Percentiles rank a stretch among this genome's conserved stretches.
Evolutionary conservation across 2,329 filamentous ascomycete genomes (phyloP).

Genomic region (Penicillium sp.): DNA sequence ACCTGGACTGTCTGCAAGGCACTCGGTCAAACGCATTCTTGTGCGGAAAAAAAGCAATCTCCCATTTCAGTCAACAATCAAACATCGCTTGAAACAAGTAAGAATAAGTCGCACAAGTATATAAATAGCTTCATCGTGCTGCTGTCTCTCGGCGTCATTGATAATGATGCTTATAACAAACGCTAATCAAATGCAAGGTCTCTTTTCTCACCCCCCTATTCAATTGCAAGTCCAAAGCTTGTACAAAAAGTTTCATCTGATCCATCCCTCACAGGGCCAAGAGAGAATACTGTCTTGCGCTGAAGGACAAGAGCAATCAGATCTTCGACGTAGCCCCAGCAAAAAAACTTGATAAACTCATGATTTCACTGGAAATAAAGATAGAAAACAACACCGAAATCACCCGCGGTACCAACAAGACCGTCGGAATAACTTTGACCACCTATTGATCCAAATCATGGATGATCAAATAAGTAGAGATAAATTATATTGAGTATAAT

Average conservation of each 20-base stretch:
- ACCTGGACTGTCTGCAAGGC: not conserved
- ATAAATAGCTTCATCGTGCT: not conserved
- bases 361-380: not conserved
- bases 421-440: not conserved
- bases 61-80: not conserved
- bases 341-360: not conserved
- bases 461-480: not conserved
- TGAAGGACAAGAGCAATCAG: not conserved
- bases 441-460: not conserved
- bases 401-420: not conserved
- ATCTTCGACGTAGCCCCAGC: not conserved
- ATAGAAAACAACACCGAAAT: not conserved
- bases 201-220: conserved; percentile 2
- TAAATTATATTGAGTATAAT: not conserved
- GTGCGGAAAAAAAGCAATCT: not conserved
- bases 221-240: conserved; percentile 9
- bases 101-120: conserved; percentile 4
- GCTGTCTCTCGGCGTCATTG: conserved; percentile 2
- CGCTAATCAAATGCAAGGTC: conserved; percentile 11
- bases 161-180: conserved; percentile 7
- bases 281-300: not conserved
- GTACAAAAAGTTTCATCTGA: conserved; percentile 2
- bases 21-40: not conserved
- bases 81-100: not conserved
- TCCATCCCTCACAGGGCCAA: not conserved